phyloP scores from a whole-genome alignment of 495 filamentous ascomycete genomes.

The Aspergillus panamensis region DNA sequence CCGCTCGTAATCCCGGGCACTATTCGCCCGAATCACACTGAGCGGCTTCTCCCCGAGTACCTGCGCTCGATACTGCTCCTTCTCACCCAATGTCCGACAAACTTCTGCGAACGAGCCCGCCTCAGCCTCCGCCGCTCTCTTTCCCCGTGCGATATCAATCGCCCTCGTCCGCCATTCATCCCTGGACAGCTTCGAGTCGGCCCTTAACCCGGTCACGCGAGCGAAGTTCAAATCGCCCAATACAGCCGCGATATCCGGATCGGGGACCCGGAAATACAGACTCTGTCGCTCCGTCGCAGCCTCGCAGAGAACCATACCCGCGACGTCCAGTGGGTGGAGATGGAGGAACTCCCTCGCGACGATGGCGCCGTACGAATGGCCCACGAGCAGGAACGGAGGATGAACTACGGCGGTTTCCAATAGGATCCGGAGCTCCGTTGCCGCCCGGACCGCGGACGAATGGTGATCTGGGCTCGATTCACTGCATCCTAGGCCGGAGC shows the following conservation, averaged over 20 bases:
- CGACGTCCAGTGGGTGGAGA: conserved; percentile 26
- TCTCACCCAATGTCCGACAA: conserved; percentile 27
- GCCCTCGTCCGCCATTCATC: conserved; percentile 38
- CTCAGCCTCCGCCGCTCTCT: conserved; percentile 17
- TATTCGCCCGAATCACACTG: conserved; percentile 38
- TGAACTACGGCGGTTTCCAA: conserved; percentile 18
- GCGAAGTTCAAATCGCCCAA: conserved; percentile 31
- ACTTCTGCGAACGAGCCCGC: conserved; percentile 17
- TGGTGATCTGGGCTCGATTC: conserved; percentile 18
- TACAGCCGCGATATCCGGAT: conserved; percentile 32
- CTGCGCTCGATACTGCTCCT: conserved; percentile 32
- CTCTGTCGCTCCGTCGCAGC: conserved; percentile 35
- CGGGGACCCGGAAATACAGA: conserved; percentile 32
- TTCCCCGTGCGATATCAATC: conserved; percentile 31
- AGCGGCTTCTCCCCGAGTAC: conserved; percentile 34
- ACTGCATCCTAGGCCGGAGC: conserved; percentile 39
- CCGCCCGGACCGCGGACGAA: conserved; percentile 5
- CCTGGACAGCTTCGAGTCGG: conserved; percentile 23
- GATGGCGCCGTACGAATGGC: conserved; percentile 52
- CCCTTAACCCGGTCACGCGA: conserved; percentile 32
- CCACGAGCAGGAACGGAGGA: conserved; percentile 44
- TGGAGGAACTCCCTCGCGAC: conserved; percentile 48
- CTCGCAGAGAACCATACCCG: conserved; percentile 42
- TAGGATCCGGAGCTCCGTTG: conserved; percentile 33
- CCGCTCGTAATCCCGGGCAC: conserved; percentile 29